Evolutionary conservation across 257 asterid species (phyloP), one percentile per base, ranked within the genome.

Genomic region (Solanum ossicruentum): DNA sequence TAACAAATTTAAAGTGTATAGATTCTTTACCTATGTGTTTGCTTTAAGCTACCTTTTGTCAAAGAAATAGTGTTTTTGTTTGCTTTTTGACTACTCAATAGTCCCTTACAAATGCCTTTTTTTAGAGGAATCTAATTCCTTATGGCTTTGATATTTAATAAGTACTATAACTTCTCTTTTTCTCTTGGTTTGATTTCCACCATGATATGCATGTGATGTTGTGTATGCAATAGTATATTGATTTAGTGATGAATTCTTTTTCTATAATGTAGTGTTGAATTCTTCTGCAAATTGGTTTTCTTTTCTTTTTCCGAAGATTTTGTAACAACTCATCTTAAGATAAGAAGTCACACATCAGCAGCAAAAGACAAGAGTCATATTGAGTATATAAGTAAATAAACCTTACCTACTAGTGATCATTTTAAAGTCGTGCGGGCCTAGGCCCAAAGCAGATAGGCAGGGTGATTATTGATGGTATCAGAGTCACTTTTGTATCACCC

Each of bases 21-120:
- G 85, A 89, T 90, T 88, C 91, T 87, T 89, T 90, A 10, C 90
- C 87, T 87, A 86, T 84, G 85, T 78, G 90, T 86, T 88, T 87
- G 86, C 91, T 88, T 90, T 90, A 86, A 85, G 91, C 80, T 88
- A 87, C 86, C 89, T 89, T 89, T 84, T 72, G 80, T 85, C 63
- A 39, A 51, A 57, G 57, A 49, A 21, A 56, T 0, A 60, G 65
- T 32, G 57, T 43, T 83, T 67, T 79, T 11, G 84, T 43, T 88
- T 88, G 88, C 97, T 85, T 89, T 92, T 83, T 87, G 87, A 89
- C 89, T 80, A 87, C 91, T 90, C 90, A 82, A 87, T 51, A 65
- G 43, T 45, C 26, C 63, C 21, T 39, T 45, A 71, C 39, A 12
- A 54, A 7, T 70, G 36, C 56, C 51, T 2, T 18, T 28, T 77